phyloP scores from a whole-genome alignment of 768 basidiomycete species.

The Hygrophorus russula region DNA sequence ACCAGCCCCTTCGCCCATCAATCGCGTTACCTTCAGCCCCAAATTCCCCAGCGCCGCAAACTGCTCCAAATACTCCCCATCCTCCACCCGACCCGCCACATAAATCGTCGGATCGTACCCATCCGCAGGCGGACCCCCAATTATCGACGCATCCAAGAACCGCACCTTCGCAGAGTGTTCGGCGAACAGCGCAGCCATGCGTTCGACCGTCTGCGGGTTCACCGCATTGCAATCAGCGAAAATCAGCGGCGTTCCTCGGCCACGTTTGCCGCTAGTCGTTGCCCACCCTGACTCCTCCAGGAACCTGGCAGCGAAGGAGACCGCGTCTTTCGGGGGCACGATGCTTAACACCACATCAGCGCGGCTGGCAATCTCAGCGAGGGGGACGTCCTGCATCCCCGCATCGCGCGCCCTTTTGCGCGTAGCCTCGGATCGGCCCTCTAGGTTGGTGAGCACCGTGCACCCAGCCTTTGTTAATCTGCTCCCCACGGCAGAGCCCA shows the following conservation, averaged over 20 bases:
- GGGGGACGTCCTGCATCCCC: slow-evolving; percentile 30
- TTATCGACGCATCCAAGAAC: slow-evolving; percentile 47
- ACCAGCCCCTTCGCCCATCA: too few species aligned
- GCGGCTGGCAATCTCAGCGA: slow-evolving; percentile 18
- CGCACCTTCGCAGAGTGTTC: slow-evolving; percentile 18
- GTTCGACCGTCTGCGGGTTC: slow-evolving; percentile 36
- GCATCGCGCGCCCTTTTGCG: slow-evolving; percentile 36
- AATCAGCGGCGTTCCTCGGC: slow-evolving; percentile 13
- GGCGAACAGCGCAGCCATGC: slow-evolving; percentile 33
- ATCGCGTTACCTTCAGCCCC: slow-evolving; percentile 33
- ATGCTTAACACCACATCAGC: slow-evolving; percentile 44
- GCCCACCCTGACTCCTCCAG: slow-evolving; percentile 16
- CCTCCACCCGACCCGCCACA: slow-evolving; percentile 32
- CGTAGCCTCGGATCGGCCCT: slow-evolving; percentile 41
- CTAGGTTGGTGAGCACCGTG: slow-evolving; percentile 43
- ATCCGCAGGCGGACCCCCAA: slow-evolving; percentile 41
- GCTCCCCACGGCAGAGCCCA: slow-evolving; percentile 47
- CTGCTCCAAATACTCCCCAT: slow-evolving; percentile 18
- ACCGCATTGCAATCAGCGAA: slow-evolving; percentile 54
- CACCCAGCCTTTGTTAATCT: slow-evolving; percentile 35
- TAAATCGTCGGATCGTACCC: slow-evolving; percentile 45
- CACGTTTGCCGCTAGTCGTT: neutral
- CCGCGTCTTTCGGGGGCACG: slow-evolving; percentile 44
- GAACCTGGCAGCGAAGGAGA: slow-evolving; percentile 30
- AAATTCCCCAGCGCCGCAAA: slow-evolving; percentile 30